Conservation (phyloP, 768 basidiomycete species). For the Chalciporus piperatus region DNA sequence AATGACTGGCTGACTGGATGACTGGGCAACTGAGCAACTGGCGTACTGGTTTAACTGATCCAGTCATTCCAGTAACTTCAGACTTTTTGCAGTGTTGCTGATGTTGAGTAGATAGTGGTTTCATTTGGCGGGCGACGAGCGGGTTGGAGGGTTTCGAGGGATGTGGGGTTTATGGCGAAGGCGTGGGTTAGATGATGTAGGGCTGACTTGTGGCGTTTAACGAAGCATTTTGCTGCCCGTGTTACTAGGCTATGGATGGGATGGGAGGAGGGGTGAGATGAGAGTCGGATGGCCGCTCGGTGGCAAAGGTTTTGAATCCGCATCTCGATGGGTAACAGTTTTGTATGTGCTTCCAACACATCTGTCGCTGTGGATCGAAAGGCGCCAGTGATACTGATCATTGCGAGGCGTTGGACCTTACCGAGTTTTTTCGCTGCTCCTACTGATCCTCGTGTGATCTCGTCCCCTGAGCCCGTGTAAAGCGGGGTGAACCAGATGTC, state of each 20-base stretch:
- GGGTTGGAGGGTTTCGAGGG: constrained; percentile 16
- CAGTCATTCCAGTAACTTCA: too few species aligned
- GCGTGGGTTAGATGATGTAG: constrained; percentile 20
- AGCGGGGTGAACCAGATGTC: constrained; percentile 9
- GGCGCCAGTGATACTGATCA: constrained; percentile 7
- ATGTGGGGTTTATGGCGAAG: background rate
- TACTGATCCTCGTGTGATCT: background rate
- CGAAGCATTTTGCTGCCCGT: background rate
- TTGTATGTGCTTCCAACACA: constrained; percentile 19
- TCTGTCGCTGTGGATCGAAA: constrained; percentile 14
- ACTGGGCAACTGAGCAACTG: too few species aligned
- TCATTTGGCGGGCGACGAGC: constrained; percentile 8
- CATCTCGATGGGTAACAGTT: constrained; percentile 13
- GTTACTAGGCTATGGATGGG: constrained; percentile 2
- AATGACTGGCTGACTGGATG: too few species aligned
- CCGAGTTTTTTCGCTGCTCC: constrained; percentile 3
- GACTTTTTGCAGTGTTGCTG: too few species aligned
- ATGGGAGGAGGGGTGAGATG: background rate
- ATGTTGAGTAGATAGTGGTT: constrained; percentile 17
- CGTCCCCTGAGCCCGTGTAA: background rate
- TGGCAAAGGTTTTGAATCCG: background rate
- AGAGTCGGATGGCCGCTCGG: background rate
- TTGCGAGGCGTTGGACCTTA: background rate
- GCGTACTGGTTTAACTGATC: too few species aligned
- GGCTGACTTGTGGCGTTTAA: constrained; percentile 16